Percentiles rank a stretch among this genome's conserved stretches.
phyloP scores from a whole-genome alignment of 2,329 filamentous ascomycete genomes.

The Diplodia corticola region DNA sequence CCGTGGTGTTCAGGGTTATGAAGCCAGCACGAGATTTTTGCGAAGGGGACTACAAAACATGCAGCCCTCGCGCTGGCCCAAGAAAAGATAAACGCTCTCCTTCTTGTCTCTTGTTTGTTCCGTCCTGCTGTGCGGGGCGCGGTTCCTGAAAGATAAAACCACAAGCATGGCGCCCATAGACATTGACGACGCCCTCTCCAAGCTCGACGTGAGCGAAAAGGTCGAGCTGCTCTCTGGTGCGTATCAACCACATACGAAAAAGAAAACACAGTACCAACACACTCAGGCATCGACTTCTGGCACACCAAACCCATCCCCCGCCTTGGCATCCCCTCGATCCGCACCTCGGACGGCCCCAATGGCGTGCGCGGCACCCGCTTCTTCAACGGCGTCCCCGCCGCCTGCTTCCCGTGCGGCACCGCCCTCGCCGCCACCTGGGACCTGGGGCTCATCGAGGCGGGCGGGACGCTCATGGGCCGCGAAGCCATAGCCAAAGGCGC shows the following conservation, averaged over 20 bases:
- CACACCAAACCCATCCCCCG: slow-evolving; percentile 62
- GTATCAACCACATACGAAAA: background rate
- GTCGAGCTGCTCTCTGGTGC: slow-evolving; percentile 24
- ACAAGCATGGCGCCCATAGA: slow-evolving; percentile 15
- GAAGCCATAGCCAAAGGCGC: slow-evolving; percentile 73
- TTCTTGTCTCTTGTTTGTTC: background rate
- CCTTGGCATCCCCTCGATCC: slow-evolving; percentile 62
- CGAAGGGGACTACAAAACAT: background rate
- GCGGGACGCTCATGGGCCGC: slow-evolving; percentile 67
- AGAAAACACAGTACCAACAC: background rate
- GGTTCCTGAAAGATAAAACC: too few relatives aligned
- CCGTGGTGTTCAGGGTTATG: background rate
- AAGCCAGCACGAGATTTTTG: background rate
- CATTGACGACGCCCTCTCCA: slow-evolving; percentile 11
- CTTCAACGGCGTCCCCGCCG: slow-evolving; percentile 64
- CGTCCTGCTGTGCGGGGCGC: background rate
- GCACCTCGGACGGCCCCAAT: slow-evolving; percentile 68
- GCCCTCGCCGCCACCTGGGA: slow-evolving; percentile 75
- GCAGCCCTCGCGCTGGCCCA: background rate
- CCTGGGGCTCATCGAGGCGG: slow-evolving; percentile 63
- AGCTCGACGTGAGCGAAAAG: slow-evolving; percentile 24
- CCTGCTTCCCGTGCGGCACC: slow-evolving; percentile 74
- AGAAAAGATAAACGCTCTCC: too few relatives aligned
- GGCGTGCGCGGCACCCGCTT: slow-evolving; percentile 64
- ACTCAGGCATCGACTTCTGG: slow-evolving; percentile 63